Base-by-base conservation (phyloP, 257 asterid genomes). In the Lavandula angustifolia region DNA sequence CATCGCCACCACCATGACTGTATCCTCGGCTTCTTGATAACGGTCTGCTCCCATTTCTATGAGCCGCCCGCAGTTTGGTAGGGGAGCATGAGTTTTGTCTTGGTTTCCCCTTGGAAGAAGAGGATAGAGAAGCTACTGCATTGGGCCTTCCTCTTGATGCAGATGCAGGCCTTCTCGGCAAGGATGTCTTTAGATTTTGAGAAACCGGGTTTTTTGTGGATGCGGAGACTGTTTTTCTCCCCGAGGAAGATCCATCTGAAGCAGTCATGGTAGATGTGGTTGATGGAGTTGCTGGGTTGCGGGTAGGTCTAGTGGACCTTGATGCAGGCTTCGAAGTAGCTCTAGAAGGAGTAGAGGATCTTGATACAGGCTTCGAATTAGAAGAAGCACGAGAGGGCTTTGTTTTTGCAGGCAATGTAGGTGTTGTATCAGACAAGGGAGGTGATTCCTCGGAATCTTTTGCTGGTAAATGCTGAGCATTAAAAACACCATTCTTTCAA, bases 41-140 rank as follows among this genome's bases (percentile, higher is more conserved):
- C 22, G 73, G 43, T 49, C 46, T 60, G 68, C 64, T 80, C 57
- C 81, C 80, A 9, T 11, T 29, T 66, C 66, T 83, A 11, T 56
- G 52, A 53, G 61, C 65, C 14, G 42, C 31, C 38, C 51, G 41
- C 47, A 62, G 76, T 69, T 73, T 75, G 3, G 83, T 38, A 49
- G 95, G 94, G 34, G 97, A 90, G 74, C 85, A 85, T 7, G 94
- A 81, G 10, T 82, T 78, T 54, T 76, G 88, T 10, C 85, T 76
- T 44, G 78, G 87, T 52, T 72, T 81, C 46, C 54, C 81, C 31
- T 63, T 67, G 12, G 75, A 50, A 17, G 77, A 67, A 64, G 87
- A 60, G 7, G 68, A 42, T 44, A 12, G 74, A 9, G 77, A 52
- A 32, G 54, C 40, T 8, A 81, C 68, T 12, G 71, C 66, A 60